Base-by-base conservation (phyloP, 2,329 filamentous ascomycete genomes). In the Diaporthe destruens region DNA sequence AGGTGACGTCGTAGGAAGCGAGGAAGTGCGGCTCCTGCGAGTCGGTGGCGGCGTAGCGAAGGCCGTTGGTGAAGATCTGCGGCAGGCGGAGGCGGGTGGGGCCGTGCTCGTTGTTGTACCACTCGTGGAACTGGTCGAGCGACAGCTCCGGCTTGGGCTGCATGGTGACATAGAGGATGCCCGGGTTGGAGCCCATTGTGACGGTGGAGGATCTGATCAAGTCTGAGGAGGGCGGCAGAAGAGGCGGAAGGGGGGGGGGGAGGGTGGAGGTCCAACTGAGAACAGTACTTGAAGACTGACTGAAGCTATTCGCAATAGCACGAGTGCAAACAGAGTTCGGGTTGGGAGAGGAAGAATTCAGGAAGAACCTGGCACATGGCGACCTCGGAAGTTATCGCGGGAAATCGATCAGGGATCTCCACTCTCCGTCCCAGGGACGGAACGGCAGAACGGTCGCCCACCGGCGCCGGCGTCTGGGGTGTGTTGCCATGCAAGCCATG, bases 91-190 rank as follows among this genome's bases (percentile, higher is more conserved):
- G 88, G 61, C 94, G 92, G 20, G 91, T 89, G 23, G 94, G 94
- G 69, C 94, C 94, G 83, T 97, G 94, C 84, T 97, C 94, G 82
- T 95, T 96, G 85, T 97, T 95, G 85, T 97, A 97, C 93, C 94
- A 96, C 80, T 97, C 94, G 82, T 97, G 93, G 83, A 97, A 97
- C 78, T 93, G 90, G 75, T 89, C 86, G 61, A 87, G 82, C 71
- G 91, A 85, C 77, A 94, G 87, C 76, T 87, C 87, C 72, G 89
- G 85, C 80, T 89, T 87, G 77, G 94, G 94, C 82, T 95, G 91
- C 92, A 97, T 97, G 20, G 93, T 95, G 77, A 97, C 94, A 81
- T 92, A 94, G 79, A 97, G 90, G 78, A 95, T 90, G 73, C 94
- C 94, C 12, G 88, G 88, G 70, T 82, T 85, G 69, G 84, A 56